A percentile compares a stretch with the other conserved stretches of the same genome.
Evolutionary conservation across 768 basidiomycete species (phyloP).

Genomic region (Auricularia auricula-judae): DNA sequence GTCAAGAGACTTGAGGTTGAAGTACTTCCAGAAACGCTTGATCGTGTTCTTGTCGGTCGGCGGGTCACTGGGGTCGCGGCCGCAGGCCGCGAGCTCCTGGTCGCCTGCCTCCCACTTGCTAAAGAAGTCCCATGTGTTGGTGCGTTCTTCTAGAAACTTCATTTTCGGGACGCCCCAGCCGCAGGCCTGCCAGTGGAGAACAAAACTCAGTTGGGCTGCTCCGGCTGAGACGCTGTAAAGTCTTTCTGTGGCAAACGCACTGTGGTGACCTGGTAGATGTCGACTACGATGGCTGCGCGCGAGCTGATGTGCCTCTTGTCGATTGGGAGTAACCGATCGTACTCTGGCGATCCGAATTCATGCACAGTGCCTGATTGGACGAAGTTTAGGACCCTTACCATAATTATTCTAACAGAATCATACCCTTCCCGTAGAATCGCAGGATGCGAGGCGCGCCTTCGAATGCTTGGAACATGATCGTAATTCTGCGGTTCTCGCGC

Average conservation of each 20-base stretch:
- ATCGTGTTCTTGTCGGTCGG: not conserved
- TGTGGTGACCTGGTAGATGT: slow-evolving; percentile 47
- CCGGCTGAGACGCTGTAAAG: not conserved
- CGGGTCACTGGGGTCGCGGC: not conserved
- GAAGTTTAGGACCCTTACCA: not conserved
- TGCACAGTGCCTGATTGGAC: slow-evolving; percentile 36
- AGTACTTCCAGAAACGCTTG: not conserved
- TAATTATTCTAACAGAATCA: too few species aligned
- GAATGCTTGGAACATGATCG: slow-evolving; percentile 51
- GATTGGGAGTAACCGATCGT: slow-evolving; percentile 21
- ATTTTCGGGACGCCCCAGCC: not conserved
- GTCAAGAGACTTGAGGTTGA: not conserved
- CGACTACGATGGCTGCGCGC: slow-evolving; percentile 49
- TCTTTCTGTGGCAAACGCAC: slow-evolving; percentile 18
- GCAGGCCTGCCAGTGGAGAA: not conserved
- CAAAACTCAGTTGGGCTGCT: not conserved
- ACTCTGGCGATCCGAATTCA: slow-evolving; percentile 55
- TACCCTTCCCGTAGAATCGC: slow-evolving; percentile 51
- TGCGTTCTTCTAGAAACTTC: not conserved
- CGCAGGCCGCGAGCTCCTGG: not conserved
- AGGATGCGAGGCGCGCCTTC: slow-evolving; percentile 47
- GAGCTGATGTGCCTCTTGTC: slow-evolving; percentile 37
- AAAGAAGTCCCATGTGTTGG: not conserved
- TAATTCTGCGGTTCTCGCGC: slow-evolving; percentile 53
- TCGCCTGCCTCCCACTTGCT: not conserved